Base-by-base conservation (phyloP, 75 land plant species). In the Selaginella tamariscina region DNA sequence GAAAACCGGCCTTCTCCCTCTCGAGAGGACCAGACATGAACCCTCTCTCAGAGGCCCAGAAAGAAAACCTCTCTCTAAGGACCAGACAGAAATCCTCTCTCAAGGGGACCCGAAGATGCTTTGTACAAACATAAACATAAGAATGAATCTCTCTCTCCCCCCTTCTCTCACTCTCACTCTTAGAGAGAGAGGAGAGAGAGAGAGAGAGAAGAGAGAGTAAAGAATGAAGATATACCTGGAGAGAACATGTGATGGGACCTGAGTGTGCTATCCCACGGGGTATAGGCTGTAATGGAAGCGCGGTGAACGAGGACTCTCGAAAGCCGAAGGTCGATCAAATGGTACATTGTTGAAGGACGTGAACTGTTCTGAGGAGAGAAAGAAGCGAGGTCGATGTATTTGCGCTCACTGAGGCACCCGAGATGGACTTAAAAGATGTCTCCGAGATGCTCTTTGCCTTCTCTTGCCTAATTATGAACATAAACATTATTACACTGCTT, bases 101-200 rank as follows among this genome's bases (percentile, higher is more conserved):
- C 86, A 1, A 81, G 66, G 22, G 83, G 81, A 2, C 79, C 79
- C 5, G 83, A 72, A 5, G 8, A 59, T 2, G 26, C n/a, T n/a
- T n/a, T n/a, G n/a, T n/a, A n/a, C n/a, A n/a, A n/a, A n/a, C n/a
- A n/a, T n/a, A n/a, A n/a, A n/a, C n/a, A n/a, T n/a, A n/a, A n/a
- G n/a, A n/a, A n/a, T n/a, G n/a, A n/a, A n/a, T n/a, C n/a, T n/a
- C n/a, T n/a, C n/a, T n/a, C n/a, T n/a, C n/a, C n/a, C n/a, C n/a
- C n/a, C n/a, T n/a, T 20, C 54, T 49, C 54, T 49, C 54, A 11
- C 11, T 11, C 54, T 11, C 18, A 49, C 54, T 20, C 11, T 11
- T 11, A 49, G 20, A 20, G 20, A 20, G 54, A 11, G 18, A 11
- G 11, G 54, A 49, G 11, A 49, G 20, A 20, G 54, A 11, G 11